Evolutionary conservation across 1,284 basidiomycete genomes (phyloP).

Genomic region (Austroboletus niveus): DNA sequence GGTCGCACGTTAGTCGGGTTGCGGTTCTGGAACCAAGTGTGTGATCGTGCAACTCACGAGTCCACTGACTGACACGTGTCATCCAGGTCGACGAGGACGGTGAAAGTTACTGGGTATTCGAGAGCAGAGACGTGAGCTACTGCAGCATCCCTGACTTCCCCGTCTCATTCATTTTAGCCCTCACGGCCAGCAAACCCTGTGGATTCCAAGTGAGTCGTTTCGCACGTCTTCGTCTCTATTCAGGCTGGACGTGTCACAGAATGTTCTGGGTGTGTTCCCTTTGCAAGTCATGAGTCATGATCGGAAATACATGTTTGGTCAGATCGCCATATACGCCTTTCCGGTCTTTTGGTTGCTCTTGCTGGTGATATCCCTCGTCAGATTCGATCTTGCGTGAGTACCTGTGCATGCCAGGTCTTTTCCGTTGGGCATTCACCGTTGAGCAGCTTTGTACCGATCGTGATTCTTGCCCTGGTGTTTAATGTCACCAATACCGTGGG

Average conservation of each 20-base stretch:
- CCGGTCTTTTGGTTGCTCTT: slow-evolving; percentile 84
- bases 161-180: slow-evolving; percentile 52
- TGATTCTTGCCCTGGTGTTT: slow-evolving; percentile 85
- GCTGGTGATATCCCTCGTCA: slow-evolving; percentile 84
- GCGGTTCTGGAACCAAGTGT: slow-evolving; percentile 93
- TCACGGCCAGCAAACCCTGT: slow-evolving; percentile 87
- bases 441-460: slow-evolving; percentile 81
- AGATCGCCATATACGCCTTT: slow-evolving; percentile 90
- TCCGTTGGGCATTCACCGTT: slow-evolving; percentile 5
- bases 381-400: slow-evolving; percentile 81
- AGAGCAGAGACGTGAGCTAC: slow-evolving; percentile 79
- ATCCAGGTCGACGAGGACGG: slow-evolving; percentile 87
- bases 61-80: slow-evolving; percentile 9
- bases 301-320: slow-evolving; percentile 11
- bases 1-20: slow-evolving; percentile 89
- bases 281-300: slow-evolving; percentile 3
- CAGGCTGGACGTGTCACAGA: slow-evolving; percentile 40
- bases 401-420: slow-evolving; percentile 2
- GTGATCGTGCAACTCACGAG: slow-evolving; percentile 7
- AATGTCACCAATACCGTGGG: slow-evolving; percentile 90
- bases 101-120: slow-evolving; percentile 95
- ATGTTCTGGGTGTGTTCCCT: slow-evolving; percentile 80
- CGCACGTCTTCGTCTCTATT: not conserved
- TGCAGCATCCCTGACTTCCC: not conserved
- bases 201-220: slow-evolving; percentile 73